These are phyloP conservation scores for Coffea eugenioides DNA, from an alignment of 257 asterid species.

Conservation along the genomic window DNA sequence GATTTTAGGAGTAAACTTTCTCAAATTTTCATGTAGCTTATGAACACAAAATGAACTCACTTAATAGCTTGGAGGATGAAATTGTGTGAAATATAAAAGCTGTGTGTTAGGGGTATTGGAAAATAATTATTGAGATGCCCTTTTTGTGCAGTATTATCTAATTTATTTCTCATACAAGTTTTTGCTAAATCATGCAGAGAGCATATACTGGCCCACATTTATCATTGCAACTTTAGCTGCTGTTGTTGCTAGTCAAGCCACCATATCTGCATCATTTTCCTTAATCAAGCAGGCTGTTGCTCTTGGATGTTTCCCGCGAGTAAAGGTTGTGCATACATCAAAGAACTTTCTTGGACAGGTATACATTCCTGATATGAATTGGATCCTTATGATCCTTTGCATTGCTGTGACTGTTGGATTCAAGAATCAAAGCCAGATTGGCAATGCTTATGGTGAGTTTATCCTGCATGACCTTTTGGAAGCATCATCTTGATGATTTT, in stretches of 20 bases:
- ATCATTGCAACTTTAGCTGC: conserved; percentile 91
- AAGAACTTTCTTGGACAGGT: conserved; percentile 89
- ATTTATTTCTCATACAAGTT: background rate
- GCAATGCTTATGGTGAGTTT: conserved; percentile 85
- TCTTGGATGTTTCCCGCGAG: conserved; percentile 94
- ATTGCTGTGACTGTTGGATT: conserved; percentile 97
- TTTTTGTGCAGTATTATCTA: background rate
- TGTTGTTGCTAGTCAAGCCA: conserved; percentile 95
- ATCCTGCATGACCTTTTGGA: background rate
- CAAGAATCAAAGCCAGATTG: conserved; percentile 90
- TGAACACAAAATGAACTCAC: background rate
- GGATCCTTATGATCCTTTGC: conserved; percentile 96
- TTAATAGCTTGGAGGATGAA: background rate
- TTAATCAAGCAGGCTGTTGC: conserved; percentile 97
- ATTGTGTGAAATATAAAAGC: background rate
- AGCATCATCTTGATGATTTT: background rate
- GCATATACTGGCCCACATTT: conserved; percentile 89
- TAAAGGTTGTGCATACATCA: conserved; percentile 93
- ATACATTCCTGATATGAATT: conserved; percentile 89
- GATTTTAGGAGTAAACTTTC: background rate
- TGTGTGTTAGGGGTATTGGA: background rate
- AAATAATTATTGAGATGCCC: background rate
- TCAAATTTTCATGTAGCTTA: background rate
- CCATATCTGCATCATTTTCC: conserved; percentile 89
- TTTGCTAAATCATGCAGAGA: conserved; percentile 42